These are phyloP conservation scores for Eurotiales sp. DNA, from an alignment of 2,329 filamentous ascomycete species.

Conservation along the genomic window DNA sequence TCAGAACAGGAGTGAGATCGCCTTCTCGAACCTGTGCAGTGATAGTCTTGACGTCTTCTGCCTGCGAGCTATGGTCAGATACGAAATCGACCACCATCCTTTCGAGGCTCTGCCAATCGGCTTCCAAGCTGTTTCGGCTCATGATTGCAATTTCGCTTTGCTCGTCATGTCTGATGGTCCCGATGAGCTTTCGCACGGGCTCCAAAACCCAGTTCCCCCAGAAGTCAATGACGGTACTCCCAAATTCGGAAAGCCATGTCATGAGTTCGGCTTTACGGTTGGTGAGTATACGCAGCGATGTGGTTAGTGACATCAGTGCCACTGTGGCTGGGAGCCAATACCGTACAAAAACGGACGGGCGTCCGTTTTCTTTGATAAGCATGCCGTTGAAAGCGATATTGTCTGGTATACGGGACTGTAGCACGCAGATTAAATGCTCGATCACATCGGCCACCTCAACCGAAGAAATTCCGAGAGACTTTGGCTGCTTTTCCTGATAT, in stretches of 20 bases:
- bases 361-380: conserved; percentile 64
- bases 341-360: conserved; percentile 69
- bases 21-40: conserved; percentile 80
- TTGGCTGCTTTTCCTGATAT: conserved; percentile 3
- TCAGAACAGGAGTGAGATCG: conserved; percentile 86
- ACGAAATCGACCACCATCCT: conserved; percentile 98
- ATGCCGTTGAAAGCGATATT: conserved; percentile 58
- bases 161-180: conserved; percentile 88
- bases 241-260: conserved; percentile 75
- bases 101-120: conserved; percentile 86
- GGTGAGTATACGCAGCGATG: conserved; percentile 73
- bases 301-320: conserved; percentile 77
- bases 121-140: conserved; percentile 86
- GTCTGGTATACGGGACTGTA: conserved; percentile 64
- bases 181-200: conserved; percentile 75
- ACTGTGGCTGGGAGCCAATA: conserved; percentile 81
- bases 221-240: conserved; percentile 77
- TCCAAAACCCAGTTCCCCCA: conserved; percentile 96
- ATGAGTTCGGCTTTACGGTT: conserved; percentile 73
- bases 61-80: conserved; percentile 65
- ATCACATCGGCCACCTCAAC: conserved; percentile 20
- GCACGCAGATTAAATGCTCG: conserved; percentile 51
- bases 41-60: conserved; percentile 67
- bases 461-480: not conserved
- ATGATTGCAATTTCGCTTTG: conserved; percentile 94